These are phyloP conservation scores for Leishmania gerbilli DNA, from an alignment of 208 protist species.

Conservation along the genomic window DNA sequence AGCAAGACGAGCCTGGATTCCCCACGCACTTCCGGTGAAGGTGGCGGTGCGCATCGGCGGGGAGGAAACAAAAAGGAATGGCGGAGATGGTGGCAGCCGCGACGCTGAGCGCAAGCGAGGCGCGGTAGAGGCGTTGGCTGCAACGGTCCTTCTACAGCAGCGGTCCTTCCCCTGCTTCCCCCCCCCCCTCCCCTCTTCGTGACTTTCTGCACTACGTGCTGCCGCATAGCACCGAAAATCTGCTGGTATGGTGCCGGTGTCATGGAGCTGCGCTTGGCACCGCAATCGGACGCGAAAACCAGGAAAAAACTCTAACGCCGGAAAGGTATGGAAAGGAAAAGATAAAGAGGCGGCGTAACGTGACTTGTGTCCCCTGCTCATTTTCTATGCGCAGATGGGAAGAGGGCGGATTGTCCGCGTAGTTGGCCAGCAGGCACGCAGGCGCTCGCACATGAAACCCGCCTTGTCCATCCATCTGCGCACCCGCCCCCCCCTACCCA, in stretches of 20 bases:
- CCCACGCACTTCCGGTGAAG: conserved; percentile 79
- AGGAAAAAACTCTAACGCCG: not conserved
- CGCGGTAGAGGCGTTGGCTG: not conserved
- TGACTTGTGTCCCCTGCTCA: not conserved
- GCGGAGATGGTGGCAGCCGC: not conserved
- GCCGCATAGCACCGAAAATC: not conserved
- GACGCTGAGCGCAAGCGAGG: not conserved
- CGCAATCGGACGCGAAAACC: not conserved
- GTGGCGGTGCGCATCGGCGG: not conserved
- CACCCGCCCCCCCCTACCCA: not conserved
- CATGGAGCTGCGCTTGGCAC: not conserved
- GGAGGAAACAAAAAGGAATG: not conserved
- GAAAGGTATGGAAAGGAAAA: not conserved
- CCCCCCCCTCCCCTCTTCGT: too few relatives aligned
- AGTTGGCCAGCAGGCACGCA: not conserved
- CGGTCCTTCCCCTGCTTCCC: not conserved
- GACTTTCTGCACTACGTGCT: not conserved
- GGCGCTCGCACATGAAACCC: not conserved
- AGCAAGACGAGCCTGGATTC: conserved; percentile 84
- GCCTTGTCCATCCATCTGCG: not conserved
- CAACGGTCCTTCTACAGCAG: not conserved
- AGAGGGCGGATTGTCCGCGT: not conserved
- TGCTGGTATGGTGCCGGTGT: not conserved
- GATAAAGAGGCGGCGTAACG: not conserved
- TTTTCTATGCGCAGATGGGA: not conserved